Base-by-base conservation (phyloP, 2,329 filamentous ascomycete species). In the Ascochyta fabae region DNA sequence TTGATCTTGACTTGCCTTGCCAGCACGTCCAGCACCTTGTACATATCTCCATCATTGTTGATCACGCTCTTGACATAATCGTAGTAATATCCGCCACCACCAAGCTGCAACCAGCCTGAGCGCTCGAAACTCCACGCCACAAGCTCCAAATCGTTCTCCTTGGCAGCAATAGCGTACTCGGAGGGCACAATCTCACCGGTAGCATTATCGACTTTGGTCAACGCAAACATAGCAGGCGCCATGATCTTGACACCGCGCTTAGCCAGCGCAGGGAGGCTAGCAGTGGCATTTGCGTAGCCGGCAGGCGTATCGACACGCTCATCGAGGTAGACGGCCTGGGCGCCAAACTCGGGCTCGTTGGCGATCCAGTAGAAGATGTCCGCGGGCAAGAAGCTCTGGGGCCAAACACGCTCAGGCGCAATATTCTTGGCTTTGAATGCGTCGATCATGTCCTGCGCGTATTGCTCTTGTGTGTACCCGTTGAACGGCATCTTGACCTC, bases 101-200 rank as follows among this genome's bases (percentile, higher is more conserved):
- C 81, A 23, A 83, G 79, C 19, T 79, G 79, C 49, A 89, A 72
- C 53, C 85, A 86, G 0, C 85, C 85, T 0, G 84, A 87, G 27
- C 88, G 82, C 75, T 91, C 88, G 41, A 90, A 80, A 7, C 82
- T 85, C 88, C 88, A 91, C 0, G 86, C 83, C 38, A 90, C 81
- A 56, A 91, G 84, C 44, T 87, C 81, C 39, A 91, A 76, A 0
- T 85, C 86, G 6, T 86, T 81, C 61, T 82, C 77, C 68, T 85
- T 86, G 19, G 86, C 87, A 43, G 79, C 79, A 40, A 75, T 77
- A 4, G 88, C 88, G 62, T 91, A 91, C 35, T 75, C 77, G 40
- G 84, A 88, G 4, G 88, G 85, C 6, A 88, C 80, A 36, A 89
- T 86, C 61, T 81, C 80, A 57, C 80, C 80, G 4, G 80, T 75